Evolutionary conservation across 1,284 basidiomycete genomes (phyloP).

Genomic region (Cyathus olla): DNA sequence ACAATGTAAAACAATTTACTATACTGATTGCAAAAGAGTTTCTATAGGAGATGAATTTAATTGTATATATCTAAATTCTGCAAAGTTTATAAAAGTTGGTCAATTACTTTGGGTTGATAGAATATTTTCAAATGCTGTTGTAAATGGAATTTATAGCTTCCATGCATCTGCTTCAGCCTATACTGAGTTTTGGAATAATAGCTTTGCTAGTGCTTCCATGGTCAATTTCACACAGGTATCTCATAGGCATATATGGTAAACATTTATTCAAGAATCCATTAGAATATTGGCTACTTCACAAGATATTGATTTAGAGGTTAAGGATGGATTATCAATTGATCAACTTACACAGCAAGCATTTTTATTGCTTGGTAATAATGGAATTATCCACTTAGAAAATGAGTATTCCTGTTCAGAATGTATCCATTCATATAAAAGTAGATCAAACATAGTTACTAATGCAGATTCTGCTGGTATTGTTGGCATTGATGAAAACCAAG

Average conservation of each 20-base stretch:
- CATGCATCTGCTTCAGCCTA: constrained; percentile 14
- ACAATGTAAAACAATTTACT: constrained; percentile 18
- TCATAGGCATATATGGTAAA: constrained; percentile 21
- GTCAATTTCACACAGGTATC: constrained; percentile 1
- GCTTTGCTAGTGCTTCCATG: constrained; percentile 3
- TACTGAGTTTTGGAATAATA: constrained; percentile 10
- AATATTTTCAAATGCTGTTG: constrained; percentile 4
- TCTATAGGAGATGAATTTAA: neutral
- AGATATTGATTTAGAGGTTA: constrained; percentile 12
- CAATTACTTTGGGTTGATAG: constrained; percentile 18
- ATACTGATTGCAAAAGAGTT: constrained; percentile 20
- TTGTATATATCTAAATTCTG: constrained; percentile 14
- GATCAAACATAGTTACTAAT: constrained; percentile 15
- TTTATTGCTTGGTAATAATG: constrained; percentile 12
- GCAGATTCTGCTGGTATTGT: constrained; percentile 16
- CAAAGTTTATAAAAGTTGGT: constrained; percentile 2
- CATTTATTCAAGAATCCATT: constrained; percentile 28
- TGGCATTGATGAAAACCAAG: constrained; percentile 3
- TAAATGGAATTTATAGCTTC: constrained; percentile 9
- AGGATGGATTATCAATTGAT: constrained; percentile 13
- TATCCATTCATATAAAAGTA: constrained; percentile 14
- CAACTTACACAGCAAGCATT: constrained; percentile 20
- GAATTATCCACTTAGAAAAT: constrained; percentile 11
- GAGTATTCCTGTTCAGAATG: constrained; percentile 20
- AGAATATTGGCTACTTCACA: constrained; percentile 11